phyloP scores from a whole-genome alignment of 805 yeast genomes.

The Candida fluviatilis region DNA sequence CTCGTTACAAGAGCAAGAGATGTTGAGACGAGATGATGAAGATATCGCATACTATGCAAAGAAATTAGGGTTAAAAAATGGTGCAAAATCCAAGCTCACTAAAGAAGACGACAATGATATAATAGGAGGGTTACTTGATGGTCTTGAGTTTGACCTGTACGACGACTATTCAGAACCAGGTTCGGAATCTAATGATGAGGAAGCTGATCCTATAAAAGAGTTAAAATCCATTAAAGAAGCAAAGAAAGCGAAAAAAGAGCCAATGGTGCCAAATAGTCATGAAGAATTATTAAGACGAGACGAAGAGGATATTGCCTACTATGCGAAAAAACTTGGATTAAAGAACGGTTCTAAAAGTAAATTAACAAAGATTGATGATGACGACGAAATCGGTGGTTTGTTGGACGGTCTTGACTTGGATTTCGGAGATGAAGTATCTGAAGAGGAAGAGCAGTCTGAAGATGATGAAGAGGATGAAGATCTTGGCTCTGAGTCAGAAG shows the following conservation, averaged over 20 bases:
- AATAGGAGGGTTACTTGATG: constrained; percentile 75
- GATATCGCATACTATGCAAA: constrained; percentile 81
- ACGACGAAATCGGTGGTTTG: constrained; percentile 78
- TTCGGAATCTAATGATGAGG: constrained; percentile 19
- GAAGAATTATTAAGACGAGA: constrained; percentile 51
- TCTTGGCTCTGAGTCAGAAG: constrained; percentile 7
- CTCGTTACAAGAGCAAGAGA: constrained; percentile 43
- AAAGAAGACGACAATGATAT: constrained; percentile 64
- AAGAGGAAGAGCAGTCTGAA: constrained; percentile 13
- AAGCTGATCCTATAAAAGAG: constrained; percentile 1
- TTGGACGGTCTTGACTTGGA: constrained; percentile 70
- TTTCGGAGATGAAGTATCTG: constrained; percentile 19
- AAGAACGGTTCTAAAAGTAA: constrained; percentile 46
- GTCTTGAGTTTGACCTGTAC: constrained; percentile 47
- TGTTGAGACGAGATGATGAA: constrained; percentile 58
- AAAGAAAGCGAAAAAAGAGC: constrained; percentile 8
- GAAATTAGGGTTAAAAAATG: constrained; percentile 62
- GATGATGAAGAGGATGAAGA: constrained; percentile 14
- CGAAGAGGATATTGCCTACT: constrained; percentile 76
- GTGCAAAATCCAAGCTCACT: constrained; percentile 40
- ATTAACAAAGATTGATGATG: constrained; percentile 52
- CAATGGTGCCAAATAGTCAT: constrained; percentile 36
- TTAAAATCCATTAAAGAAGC: constrained; percentile 5
- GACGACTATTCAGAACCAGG: constrained; percentile 32
- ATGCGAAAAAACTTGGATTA: constrained; percentile 76